phyloP scores from a whole-genome alignment of 2,329 filamentous ascomycete species.

The Aspergillus chevalieri region DNA sequence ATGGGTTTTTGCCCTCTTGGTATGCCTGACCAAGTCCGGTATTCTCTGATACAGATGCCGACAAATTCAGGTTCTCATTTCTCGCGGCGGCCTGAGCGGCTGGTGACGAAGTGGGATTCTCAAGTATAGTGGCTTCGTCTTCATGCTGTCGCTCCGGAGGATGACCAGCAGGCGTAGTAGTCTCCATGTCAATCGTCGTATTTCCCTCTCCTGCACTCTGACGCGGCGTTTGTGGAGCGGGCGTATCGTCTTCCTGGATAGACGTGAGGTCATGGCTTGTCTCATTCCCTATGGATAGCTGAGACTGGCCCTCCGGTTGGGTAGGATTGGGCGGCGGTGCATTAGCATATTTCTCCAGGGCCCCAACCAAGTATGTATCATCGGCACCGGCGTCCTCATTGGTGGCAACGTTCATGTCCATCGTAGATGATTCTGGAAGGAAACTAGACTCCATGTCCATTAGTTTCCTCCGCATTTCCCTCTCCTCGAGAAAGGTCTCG shows the following conservation, averaged over 20 bases:
- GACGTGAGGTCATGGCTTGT: slow-evolving; percentile 14
- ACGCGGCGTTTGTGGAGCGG: slow-evolving; percentile 14
- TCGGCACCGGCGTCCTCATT: slow-evolving; percentile 28
- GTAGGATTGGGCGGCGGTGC: slow-evolving; percentile 7
- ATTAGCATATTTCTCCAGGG: slow-evolving; percentile 21
- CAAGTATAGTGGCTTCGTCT: slow-evolving; percentile 34
- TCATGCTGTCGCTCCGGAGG: slow-evolving; percentile 14
- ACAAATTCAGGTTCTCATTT: slow-evolving; percentile 35
- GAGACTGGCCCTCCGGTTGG: slow-evolving; percentile 13
- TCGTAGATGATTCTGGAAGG: slow-evolving; percentile 48
- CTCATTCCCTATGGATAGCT: slow-evolving; percentile 21
- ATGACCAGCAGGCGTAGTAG: slow-evolving; percentile 8
- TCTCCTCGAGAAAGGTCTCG: slow-evolving; percentile 47
- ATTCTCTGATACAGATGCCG: slow-evolving; percentile 17
- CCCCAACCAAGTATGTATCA: slow-evolving; percentile 41
- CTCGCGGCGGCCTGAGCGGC: slow-evolving; percentile 39
- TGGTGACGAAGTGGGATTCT: slow-evolving; percentile 41
- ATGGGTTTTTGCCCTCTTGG: slow-evolving; percentile 11
- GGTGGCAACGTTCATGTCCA: slow-evolving; percentile 26
- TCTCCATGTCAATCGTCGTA: slow-evolving; percentile 14
- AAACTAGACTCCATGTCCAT: slow-evolving; percentile 61
- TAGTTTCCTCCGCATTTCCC: slow-evolving; percentile 54
- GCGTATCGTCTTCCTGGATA: slow-evolving; percentile 5
- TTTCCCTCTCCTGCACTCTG: slow-evolving; percentile 1
- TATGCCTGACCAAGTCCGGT: slow-evolving; percentile 14